These are phyloP conservation scores for Penicillium malachiteum DNA, from an alignment of 495 filamentous ascomycete species.

Conservation along the genomic window DNA sequence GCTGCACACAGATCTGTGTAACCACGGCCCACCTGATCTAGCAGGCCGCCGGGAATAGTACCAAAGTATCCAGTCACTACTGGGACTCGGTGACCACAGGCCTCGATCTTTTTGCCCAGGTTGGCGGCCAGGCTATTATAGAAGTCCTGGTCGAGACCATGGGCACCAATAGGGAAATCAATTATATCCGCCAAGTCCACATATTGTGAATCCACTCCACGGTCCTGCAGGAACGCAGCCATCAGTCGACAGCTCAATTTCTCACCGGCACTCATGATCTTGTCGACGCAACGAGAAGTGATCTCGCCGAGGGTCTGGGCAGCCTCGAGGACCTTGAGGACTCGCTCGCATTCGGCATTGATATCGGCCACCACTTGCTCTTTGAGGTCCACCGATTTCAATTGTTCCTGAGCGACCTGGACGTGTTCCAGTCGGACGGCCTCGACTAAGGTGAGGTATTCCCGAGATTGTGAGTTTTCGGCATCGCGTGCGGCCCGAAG, in stretches of 20 bases:
- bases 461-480: conserved; percentile 56
- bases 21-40: conserved; percentile 78
- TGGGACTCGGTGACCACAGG: conserved; percentile 69
- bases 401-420: conserved; percentile 59
- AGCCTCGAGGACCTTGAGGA: conserved; percentile 59
- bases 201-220: conserved; percentile 76
- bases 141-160: conserved; percentile 73
- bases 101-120: conserved; percentile 64
- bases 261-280: conserved; percentile 89
- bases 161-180: conserved; percentile 53
- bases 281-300: conserved; percentile 78
- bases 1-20: conserved; percentile 91
- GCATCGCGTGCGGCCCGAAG: conserved; percentile 68
- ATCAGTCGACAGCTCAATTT: conserved; percentile 89
- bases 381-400: conserved; percentile 60
- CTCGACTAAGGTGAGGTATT: conserved; percentile 69
- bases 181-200: conserved; percentile 80
- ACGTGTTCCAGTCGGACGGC: conserved; percentile 75
- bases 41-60: conserved; percentile 74
- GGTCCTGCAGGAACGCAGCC: conserved; percentile 74
- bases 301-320: conserved; percentile 66
- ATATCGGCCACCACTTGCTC: conserved; percentile 59
- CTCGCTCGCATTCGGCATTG: conserved; percentile 65
- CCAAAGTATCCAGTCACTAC: conserved; percentile 88
- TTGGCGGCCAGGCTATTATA: conserved; percentile 67